These are phyloP conservation scores for Ascochyta clinopodiicola DNA, from an alignment of 2,329 filamentous ascomycete species.

Conservation along the genomic window DNA sequence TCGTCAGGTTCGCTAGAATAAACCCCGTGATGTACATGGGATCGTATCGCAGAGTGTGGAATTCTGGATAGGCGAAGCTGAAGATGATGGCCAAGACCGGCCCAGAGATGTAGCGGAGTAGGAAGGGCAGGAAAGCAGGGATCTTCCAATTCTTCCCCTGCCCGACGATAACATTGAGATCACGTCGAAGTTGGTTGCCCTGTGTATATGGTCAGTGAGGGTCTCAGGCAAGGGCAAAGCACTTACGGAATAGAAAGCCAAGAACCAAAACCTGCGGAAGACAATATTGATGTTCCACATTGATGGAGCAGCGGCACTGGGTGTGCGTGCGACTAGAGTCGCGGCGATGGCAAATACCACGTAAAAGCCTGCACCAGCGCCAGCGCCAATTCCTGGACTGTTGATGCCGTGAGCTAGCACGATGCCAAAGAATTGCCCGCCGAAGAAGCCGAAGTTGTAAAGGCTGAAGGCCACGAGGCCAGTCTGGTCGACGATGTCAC, in stretches of 20 bases:
- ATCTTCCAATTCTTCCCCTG: slow-evolving; percentile 64
- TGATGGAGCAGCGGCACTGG: slow-evolving; percentile 50
- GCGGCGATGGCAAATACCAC: slow-evolving; percentile 51
- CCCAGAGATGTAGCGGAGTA: slow-evolving; percentile 48
- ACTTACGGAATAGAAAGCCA: slow-evolving; percentile 65
- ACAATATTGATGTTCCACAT: slow-evolving; percentile 53
- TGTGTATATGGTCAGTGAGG: slow-evolving; percentile 27
- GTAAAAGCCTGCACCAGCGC: slow-evolving; percentile 62
- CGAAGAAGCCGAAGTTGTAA: slow-evolving; percentile 62
- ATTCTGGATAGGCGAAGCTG: slow-evolving; percentile 45
- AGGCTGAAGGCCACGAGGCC: slow-evolving; percentile 53
- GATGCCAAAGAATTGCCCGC: slow-evolving; percentile 60
- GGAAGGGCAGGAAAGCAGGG: slow-evolving; percentile 58
- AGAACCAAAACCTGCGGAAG: slow-evolving; percentile 58
- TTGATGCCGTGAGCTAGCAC: slow-evolving; percentile 56
- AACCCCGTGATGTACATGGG: slow-evolving; percentile 48
- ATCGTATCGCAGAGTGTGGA: slow-evolving; percentile 39
- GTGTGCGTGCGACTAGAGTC: slow-evolving; percentile 52
- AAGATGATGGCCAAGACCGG: slow-evolving; percentile 45
- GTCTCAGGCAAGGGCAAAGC: neutral
- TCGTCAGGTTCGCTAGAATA: slow-evolving; percentile 39
- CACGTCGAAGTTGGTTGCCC: slow-evolving; percentile 63
- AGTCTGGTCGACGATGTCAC: slow-evolving; percentile 55
- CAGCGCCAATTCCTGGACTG: slow-evolving; percentile 56
- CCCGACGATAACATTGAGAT: slow-evolving; percentile 63